phyloP scores from a whole-genome alignment of 2,329 filamentous ascomycete species.

The Waltergamsia citrina region DNA sequence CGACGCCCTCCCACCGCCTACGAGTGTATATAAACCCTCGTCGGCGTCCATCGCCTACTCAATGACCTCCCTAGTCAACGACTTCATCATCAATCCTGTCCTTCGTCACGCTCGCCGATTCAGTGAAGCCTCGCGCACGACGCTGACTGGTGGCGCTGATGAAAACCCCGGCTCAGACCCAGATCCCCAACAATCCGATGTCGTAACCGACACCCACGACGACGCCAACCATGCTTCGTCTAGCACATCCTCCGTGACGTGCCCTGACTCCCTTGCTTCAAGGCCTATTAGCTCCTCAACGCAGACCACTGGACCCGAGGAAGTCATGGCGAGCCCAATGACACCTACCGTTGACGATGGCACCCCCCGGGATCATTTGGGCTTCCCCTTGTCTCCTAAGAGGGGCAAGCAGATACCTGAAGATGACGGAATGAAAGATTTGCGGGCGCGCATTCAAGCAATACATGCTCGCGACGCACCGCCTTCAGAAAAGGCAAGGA shows the following conservation, averaged over 20 bases:
- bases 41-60: too few relatives aligned
- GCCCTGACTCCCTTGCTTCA: slow-evolving; percentile 13
- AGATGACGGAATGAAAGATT: slow-evolving; percentile 66
- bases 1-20: too few relatives aligned
- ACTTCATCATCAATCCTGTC: slow-evolving; percentile 58
- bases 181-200: slow-evolving; percentile 8
- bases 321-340: slow-evolving; percentile 8
- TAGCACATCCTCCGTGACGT: slow-evolving; percentile 10
- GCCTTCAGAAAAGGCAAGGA: slow-evolving; percentile 55
- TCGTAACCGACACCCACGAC: slow-evolving; percentile 16
- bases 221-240: slow-evolving; percentile 3
- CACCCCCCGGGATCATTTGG: slow-evolving; percentile 20
- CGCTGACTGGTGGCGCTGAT: slow-evolving; percentile 24
- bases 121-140: slow-evolving; percentile 38
- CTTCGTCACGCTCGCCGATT: slow-evolving; percentile 57
- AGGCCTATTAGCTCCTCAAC: slow-evolving; percentile 23
- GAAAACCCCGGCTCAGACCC: slow-evolving; percentile 9
- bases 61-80: slow-evolving; percentile 56
- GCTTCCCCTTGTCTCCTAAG: slow-evolving; percentile 18
- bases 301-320: slow-evolving; percentile 21
- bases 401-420: slow-evolving; percentile 46
- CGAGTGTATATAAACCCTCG: too few relatives aligned
- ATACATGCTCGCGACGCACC: slow-evolving; percentile 55
- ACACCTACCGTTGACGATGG: slow-evolving; percentile 10
- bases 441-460: slow-evolving; percentile 58